phyloP scores from a whole-genome alignment of 1,284 basidiomycete genomes.

The Schizophyllum commune region DNA sequence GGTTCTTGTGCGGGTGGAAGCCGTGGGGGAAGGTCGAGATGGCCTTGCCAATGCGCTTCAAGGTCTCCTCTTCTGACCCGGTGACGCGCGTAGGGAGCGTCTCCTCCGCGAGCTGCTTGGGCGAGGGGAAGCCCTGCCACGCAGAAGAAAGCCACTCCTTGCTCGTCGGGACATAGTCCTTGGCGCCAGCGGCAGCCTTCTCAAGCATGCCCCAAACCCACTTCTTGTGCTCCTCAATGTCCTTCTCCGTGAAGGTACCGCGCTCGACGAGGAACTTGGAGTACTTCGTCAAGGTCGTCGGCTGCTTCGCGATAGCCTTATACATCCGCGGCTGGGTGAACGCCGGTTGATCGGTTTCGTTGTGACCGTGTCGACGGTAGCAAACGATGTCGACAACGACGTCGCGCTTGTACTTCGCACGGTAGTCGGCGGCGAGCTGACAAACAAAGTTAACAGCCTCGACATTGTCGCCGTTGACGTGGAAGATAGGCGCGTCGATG shows the following conservation, averaged over 20 bases:
- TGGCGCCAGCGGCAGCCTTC: constrained; percentile 82
- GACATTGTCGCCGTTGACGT: constrained; percentile 98
- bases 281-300: constrained; percentile 89
- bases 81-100: constrained; percentile 87
- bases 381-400: constrained; percentile 99
- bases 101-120: constrained; percentile 90
- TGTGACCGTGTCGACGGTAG: constrained; percentile 98
- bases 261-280: constrained; percentile 87
- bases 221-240: constrained; percentile 97
- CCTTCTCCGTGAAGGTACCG: constrained; percentile 90
- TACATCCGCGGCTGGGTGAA: constrained; percentile 99
- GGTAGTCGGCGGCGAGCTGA: constrained; percentile 96
- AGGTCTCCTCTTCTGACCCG: constrained; percentile 71
- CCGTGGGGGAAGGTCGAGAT: constrained; percentile 82
- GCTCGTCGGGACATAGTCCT: constrained; percentile 90
- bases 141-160: constrained; percentile 98
- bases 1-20: constrained; percentile 90
- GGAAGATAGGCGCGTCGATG: constrained; percentile 98
- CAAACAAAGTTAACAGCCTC: constrained; percentile 99
- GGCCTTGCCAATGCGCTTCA: constrained; percentile 81
- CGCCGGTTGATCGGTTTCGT: constrained; percentile 98
- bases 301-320: constrained; percentile 92
- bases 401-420: constrained; percentile 98
- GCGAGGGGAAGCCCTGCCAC: constrained; percentile 98
- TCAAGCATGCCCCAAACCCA: constrained; percentile 99